Evolutionary conservation across 129 eudicot genomes (phyloP).

Genomic region (Chrysanthemum seticuspe): DNA sequence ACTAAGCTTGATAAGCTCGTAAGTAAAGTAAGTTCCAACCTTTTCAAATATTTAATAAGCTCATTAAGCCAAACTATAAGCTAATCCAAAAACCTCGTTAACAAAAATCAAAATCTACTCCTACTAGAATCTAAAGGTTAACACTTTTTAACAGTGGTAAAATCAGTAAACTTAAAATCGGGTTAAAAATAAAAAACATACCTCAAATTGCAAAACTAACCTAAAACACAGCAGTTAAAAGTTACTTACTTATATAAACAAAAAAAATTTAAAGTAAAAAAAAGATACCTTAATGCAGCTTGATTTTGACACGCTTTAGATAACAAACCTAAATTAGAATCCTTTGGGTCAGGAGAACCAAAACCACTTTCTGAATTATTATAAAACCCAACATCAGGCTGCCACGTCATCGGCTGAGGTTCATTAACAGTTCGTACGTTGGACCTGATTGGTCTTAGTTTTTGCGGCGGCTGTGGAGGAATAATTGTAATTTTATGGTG

Average conservation of each 20-base stretch:
- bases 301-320: slow-evolving; percentile 13
- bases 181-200: background rate
- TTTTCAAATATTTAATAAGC: too few species aligned
- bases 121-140: background rate
- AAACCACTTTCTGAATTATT: slow-evolving; percentile 7
- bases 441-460: slow-evolving; percentile 59
- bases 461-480: slow-evolving; percentile 47
- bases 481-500: slow-evolving; percentile 22
- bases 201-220: background rate
- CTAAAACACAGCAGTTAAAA: background rate
- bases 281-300: slow-evolving; percentile 22
- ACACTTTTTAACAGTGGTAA: background rate
- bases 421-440: slow-evolving; percentile 30
- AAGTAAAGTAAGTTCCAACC: too few species aligned
- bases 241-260: background rate
- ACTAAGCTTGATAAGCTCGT: too few species aligned
- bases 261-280: too few species aligned
- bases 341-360: slow-evolving; percentile 12
- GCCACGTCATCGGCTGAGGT: slow-evolving; percentile 20
- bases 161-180: background rate
- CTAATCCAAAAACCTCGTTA: background rate
- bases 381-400: slow-evolving; percentile 26
- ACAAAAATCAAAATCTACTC: background rate
- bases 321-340: slow-evolving; percentile 15
- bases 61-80: background rate